Evolutionary conservation across 2,329 filamentous ascomycete species (phyloP).

Genomic region (Cladosporium sp.): DNA sequence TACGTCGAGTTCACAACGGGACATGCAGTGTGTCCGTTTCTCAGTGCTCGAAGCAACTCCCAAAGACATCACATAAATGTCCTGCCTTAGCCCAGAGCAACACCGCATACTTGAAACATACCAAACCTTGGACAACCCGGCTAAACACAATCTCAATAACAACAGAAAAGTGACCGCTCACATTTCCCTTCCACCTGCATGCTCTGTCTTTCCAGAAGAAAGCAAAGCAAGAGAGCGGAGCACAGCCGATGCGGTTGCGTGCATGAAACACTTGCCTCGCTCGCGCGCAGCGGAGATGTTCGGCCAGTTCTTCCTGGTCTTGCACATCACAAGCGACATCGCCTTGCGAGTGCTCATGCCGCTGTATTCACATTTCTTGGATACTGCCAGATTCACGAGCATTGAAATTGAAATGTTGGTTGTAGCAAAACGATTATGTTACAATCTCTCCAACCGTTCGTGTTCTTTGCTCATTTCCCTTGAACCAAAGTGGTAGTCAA

Average conservation of each 20-base stretch:
- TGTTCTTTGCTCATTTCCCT: no score
- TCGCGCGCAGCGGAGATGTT: constrained; percentile 10
- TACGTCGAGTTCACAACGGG: background rate
- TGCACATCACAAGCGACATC: background rate
- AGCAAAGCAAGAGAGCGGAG: background rate
- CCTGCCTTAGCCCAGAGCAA: background rate
- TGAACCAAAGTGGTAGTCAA: no score
- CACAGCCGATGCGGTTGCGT: background rate
- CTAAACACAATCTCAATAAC: background rate
- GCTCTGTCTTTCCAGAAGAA: background rate
- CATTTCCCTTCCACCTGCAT: background rate
- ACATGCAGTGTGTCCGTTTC: background rate
- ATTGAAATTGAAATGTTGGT: no score
- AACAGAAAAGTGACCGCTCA: constrained; percentile 4
- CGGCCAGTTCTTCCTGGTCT: background rate
- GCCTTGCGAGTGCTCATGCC: background rate
- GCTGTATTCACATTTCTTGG: background rate
- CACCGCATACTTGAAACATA: background rate
- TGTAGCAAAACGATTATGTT: no score
- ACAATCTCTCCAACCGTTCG: no score
- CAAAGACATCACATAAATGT: background rate
- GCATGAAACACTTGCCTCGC: constrained; percentile 10
- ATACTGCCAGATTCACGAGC: no score
- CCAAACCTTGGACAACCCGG: background rate
- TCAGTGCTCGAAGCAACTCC: background rate